Percentiles rank a stretch among this genome's conserved stretches.
Evolutionary conservation across 2,329 filamentous ascomycete species (phyloP).

Genomic region (Claviceps digitariae): DNA sequence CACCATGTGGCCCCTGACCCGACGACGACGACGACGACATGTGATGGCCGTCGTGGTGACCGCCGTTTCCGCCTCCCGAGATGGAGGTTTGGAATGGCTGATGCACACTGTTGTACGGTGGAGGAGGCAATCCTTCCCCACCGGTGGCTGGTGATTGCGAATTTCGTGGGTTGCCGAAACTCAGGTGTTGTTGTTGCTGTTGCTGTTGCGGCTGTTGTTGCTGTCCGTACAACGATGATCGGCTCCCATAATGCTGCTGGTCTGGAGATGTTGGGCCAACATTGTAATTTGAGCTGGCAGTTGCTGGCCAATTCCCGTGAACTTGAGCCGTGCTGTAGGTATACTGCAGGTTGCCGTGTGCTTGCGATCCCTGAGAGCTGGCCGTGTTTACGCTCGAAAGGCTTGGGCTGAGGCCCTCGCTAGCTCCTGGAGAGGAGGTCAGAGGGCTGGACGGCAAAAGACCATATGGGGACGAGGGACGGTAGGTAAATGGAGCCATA

Average conservation of each 20-base stretch:
- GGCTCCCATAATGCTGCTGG: constrained; percentile 15
- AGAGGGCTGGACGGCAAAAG: constrained; percentile 17
- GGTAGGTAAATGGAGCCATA: constrained; percentile 14
- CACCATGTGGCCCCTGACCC: constrained; percentile 15
- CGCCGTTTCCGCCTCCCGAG: constrained; percentile 29
- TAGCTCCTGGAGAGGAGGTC: constrained; percentile 31
- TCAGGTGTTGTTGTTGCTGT: constrained; percentile 37
- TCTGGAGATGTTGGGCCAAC: constrained; percentile 31
- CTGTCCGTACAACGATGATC: constrained; percentile 27
- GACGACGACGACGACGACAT: constrained; percentile 20
- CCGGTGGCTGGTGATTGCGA: constrained; percentile 36
- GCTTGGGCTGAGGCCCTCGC: constrained; percentile 48
- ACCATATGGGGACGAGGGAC: constrained; percentile 15
- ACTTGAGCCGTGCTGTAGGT: constrained; percentile 37
- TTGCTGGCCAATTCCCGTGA: constrained; percentile 46
- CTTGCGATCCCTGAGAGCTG: constrained; percentile 44
- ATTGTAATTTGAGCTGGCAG: constrained; percentile 34
- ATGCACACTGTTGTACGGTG: constrained; percentile 54
- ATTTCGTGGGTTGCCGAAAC: constrained; percentile 19
- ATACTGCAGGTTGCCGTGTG: constrained; percentile 30
- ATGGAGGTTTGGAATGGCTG: constrained; percentile 50
- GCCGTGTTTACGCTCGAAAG: constrained; percentile 48
- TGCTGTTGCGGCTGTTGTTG: constrained; percentile 32
- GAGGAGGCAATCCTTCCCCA: constrained; percentile 49
- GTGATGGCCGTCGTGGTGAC: constrained; percentile 21